Evolutionary conservation across 1,284 basidiomycete species (phyloP).

Genomic region (Malassezia pachydermatis): DNA sequence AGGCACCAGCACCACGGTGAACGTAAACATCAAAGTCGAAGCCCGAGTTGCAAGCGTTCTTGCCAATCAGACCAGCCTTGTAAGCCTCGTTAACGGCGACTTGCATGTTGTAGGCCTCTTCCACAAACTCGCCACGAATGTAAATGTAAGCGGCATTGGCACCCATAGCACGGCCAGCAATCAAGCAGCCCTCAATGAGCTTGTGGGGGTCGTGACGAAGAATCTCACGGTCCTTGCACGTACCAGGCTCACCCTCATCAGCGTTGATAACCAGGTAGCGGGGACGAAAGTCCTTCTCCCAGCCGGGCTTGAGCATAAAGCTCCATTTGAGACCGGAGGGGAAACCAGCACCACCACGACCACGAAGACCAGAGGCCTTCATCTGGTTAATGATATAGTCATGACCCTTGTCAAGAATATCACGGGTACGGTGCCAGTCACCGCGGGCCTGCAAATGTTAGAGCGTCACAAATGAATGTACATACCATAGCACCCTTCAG

Average conservation of each 20-base stretch:
- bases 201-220: constrained; percentile 97
- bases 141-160: constrained; percentile 97
- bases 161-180: constrained; percentile 96
- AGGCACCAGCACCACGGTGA: constrained; percentile 92
- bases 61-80: constrained; percentile 78
- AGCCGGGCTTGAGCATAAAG: constrained; percentile 97
- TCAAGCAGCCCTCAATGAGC: constrained; percentile 90
- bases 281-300: constrained; percentile 87
- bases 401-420: constrained; percentile 87
- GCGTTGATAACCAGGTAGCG: constrained; percentile 96
- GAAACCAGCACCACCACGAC: constrained; percentile 93
- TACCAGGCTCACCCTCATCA: constrained; percentile 96
- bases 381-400: constrained; percentile 93
- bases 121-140: constrained; percentile 94
- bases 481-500: constrained; percentile 41
- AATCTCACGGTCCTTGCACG: constrained; percentile 98
- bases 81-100: constrained; percentile 93
- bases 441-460: constrained; percentile 63
- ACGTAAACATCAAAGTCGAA: constrained; percentile 94
- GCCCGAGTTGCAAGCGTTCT: constrained; percentile 81
- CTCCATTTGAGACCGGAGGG: constrained; percentile 91
- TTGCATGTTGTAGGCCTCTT: constrained; percentile 85
- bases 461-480: neutral
- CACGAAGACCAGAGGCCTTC: constrained; percentile 89
- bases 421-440: constrained; percentile 96